phyloP scores from a whole-genome alignment of 441 rosid genomes.

The Iberis amara region DNA sequence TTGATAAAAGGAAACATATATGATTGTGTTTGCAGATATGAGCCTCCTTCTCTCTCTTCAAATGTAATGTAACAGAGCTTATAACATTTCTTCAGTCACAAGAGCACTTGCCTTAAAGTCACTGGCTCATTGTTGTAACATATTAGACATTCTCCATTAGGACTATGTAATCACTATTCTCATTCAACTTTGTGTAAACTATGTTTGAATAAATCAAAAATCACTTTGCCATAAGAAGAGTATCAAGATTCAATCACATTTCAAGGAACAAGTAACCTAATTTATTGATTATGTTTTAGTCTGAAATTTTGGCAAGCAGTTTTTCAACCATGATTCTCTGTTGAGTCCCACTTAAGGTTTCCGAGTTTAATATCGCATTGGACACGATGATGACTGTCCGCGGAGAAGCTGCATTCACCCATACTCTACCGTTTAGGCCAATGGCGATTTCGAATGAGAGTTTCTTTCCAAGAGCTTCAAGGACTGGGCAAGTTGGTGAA shows the following conservation, averaged over 20 bases:
- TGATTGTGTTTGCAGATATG: constrained; percentile 91
- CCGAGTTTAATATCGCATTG: constrained; percentile 77
- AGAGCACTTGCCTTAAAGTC: not conserved
- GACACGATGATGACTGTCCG: constrained; percentile 54
- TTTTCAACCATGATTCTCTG: constrained; percentile 76
- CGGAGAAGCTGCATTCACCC: constrained; percentile 67
- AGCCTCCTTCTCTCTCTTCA: constrained; percentile 41
- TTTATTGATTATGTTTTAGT: not conserved
- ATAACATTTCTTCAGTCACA: too few relatives aligned
- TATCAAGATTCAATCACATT: constrained; percentile 12
- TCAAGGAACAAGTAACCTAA: not conserved
- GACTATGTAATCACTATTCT: not conserved
- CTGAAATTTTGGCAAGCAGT: constrained; percentile 39
- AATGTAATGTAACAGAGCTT: constrained; percentile 21
- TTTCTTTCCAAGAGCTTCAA: constrained; percentile 81
- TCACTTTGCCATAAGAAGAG: not conserved
- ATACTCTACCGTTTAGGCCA: constrained; percentile 80
- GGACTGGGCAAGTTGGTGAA: constrained; percentile 78
- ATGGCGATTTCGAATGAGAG: constrained; percentile 78
- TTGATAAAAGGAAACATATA: constrained; percentile 78
- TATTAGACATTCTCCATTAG: not conserved
- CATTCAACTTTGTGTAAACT: not conserved
- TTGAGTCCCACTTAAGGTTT: constrained; percentile 55
- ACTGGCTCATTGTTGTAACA: constrained; percentile 23
- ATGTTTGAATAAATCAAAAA: constrained; percentile 1